Evolutionary conservation across 2,329 filamentous ascomycete genomes (phyloP).

Genomic region (Conoideocrella luteorostrata): DNA sequence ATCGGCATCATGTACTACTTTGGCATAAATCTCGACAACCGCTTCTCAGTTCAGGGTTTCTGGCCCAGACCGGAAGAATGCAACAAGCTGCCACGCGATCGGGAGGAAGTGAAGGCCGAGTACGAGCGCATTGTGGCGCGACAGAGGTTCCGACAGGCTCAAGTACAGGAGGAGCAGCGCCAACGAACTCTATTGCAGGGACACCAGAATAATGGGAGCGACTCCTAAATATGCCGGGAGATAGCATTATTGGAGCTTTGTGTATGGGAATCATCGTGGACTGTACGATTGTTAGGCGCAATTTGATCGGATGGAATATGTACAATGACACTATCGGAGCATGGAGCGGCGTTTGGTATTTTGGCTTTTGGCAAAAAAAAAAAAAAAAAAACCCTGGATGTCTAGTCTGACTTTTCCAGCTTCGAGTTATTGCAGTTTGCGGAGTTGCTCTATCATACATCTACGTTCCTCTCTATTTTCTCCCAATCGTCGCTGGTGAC

Average conservation of each 20-base stretch:
- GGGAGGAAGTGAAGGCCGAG: constrained; percentile 78
- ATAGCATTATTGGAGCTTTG: too few relatives aligned
- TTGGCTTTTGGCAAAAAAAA: neutral
- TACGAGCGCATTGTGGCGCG: constrained; percentile 61
- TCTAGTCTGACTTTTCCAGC: too few relatives aligned
- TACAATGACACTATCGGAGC: neutral
- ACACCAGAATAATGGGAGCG: constrained; percentile 19
- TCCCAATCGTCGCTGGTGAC: constrained; percentile 49
- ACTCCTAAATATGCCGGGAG: constrained; percentile 8
- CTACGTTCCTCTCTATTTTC: constrained; percentile 45
- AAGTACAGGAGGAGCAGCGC: constrained; percentile 30
- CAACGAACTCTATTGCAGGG: constrained; percentile 17
- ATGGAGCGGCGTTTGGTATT: constrained; percentile 10
- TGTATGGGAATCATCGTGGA: neutral
- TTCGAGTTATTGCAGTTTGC: too few relatives aligned
- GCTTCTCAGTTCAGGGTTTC: constrained; percentile 84
- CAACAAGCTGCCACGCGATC: constrained; percentile 68
- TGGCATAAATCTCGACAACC: constrained; percentile 91
- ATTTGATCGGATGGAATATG: neutral
- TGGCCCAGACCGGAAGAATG: constrained; percentile 81
- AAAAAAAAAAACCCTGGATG: too few relatives aligned
- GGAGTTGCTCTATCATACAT: too few relatives aligned
- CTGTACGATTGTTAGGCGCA: constrained; percentile 6
- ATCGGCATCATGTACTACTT: constrained; percentile 99
- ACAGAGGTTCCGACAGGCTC: constrained; percentile 67